Base-by-base conservation (phyloP, 2,329 filamentous ascomycete genomes). In the Xylariaceae sp. region DNA sequence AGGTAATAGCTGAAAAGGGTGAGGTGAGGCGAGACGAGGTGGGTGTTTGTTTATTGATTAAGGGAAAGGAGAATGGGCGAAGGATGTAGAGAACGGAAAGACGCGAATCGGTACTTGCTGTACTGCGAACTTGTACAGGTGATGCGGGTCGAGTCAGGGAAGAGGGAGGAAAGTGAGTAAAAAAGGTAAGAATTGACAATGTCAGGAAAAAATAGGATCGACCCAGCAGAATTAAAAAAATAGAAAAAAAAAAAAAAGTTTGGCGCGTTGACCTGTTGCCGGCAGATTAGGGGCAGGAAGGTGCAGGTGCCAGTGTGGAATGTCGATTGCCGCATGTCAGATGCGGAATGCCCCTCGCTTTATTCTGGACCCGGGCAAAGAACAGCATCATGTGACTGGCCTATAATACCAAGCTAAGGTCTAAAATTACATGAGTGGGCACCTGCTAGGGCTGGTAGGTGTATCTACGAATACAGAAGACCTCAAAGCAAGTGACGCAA, bases 331-430 rank as follows among this genome's bases (percentile, higher is more conserved):
- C 42, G 42, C 42, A 45, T 55, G 34, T 50, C 47, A 53, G 49
- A 48, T 58, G 15, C 53, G 53, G 58, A 62, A 64, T 60, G 57
- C 60, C 60, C 60, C 62, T 64, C 47, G 47, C 62, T 60, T 51
- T 51, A 57, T 51, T 52, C 37, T 42, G 37, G 37, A 42, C 37
- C 23, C 4, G 37, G 37, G 37, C 37, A 42, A 39, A 13, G 11
- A 7, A 9, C 37, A 10, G 37, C 37, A 42, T 42, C 37, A 42
- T 42, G 37, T 42, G 37, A 42, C 37, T 42, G 37, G 11, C 11
- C 11, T 42, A 8, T 10, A 3, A 10, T 42, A 18, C 17, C 11
- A 8, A 13, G 8, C 11, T 10, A 42, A 42, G 37, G 37, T 42
- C 37, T 42, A 42, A 42, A 42, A 42, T 42, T 42, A 13, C 37